Evolutionary conservation across 2,329 filamentous ascomycete species (phyloP).

Genomic region (Arthrobotrys sinensis): DNA sequence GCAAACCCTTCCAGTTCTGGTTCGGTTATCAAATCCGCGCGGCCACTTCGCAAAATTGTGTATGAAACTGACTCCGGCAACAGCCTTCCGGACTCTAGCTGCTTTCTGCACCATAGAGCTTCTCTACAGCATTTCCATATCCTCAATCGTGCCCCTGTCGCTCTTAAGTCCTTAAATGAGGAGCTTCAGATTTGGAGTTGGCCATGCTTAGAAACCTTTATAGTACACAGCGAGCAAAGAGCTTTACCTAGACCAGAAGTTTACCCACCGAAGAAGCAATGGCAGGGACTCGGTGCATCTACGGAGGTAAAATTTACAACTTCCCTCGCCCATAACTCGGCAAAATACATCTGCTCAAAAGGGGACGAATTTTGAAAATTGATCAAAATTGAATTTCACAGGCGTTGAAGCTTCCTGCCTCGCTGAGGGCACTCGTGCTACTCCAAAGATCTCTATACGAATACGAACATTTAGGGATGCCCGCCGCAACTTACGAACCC

Average conservation of each 20-base stretch:
- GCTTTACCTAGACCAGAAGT: not conserved
- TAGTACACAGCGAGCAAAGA: not conserved
- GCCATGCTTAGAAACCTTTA: slow-evolving; percentile 1
- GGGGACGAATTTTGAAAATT: too few species aligned
- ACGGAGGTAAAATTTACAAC: not conserved
- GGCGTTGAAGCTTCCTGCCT: not conserved
- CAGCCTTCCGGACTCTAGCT: not conserved
- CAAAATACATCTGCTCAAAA: too few species aligned
- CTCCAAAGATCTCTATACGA: not conserved
- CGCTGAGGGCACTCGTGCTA: not conserved
- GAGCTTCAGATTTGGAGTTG: not conserved
- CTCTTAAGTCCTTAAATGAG: not conserved
- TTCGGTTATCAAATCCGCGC: not conserved
- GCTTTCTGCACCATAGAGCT: not conserved
- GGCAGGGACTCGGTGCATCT: not conserved
- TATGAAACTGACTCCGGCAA: not conserved
- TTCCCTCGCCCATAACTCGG: too few species aligned
- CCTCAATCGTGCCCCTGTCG: not conserved
- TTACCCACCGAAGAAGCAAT: not conserved
- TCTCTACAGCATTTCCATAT: not conserved
- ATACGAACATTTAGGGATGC: not conserved
- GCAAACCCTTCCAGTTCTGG: not conserved
- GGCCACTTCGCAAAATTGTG: not conserved
- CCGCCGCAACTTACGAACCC: not conserved
- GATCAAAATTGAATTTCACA: not conserved